These are phyloP conservation scores for Aspergillus aculeatinus DNA, from an alignment of 2,329 filamentous ascomycete species.

Conservation along the genomic window DNA sequence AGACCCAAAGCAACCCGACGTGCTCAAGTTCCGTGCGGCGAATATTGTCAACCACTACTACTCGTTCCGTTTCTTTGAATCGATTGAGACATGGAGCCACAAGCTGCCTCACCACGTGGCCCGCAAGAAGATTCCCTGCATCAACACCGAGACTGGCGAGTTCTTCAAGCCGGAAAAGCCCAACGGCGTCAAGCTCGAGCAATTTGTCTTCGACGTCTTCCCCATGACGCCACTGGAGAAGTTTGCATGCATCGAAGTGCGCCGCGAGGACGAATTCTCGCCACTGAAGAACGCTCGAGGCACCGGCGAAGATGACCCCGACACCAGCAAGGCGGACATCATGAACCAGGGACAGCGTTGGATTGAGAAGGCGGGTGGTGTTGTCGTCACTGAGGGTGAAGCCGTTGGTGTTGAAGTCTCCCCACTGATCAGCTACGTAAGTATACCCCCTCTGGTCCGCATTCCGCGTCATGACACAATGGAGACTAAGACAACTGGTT, in stretches of 20 bases:
- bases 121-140: conserved; percentile 94
- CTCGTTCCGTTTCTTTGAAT: conserved; percentile 87
- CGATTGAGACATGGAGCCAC: conserved; percentile 81
- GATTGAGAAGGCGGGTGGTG: conserved; percentile 74
- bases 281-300: conserved; percentile 89
- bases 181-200: conserved; percentile 98
- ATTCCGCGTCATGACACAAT: not conserved
- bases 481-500: conserved; percentile 10
- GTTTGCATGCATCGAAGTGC: conserved; percentile 95
- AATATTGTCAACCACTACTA: conserved; percentile 99
- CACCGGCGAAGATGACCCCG: conserved; percentile 87
- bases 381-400: conserved; percentile 64
- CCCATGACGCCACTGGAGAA: conserved; percentile 79
- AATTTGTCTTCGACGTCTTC: conserved; percentile 99
- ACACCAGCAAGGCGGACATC: conserved; percentile 88
- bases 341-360: conserved; percentile 86
- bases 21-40: conserved; percentile 93
- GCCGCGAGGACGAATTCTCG: conserved; percentile 96
- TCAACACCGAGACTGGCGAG: conserved; percentile 73
- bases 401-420: conserved; percentile 80
- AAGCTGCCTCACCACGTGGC: conserved; percentile 93
- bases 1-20: conserved; percentile 73
- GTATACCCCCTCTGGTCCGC: conserved; percentile 41
- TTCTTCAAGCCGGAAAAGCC: conserved; percentile 88
- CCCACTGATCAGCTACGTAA: conserved; percentile 91